A percentile compares a stretch with the other conserved stretches of the same genome.
phyloP scores from a whole-genome alignment of 2,329 filamentous ascomycete species.

The Botryotinia calthae region DNA sequence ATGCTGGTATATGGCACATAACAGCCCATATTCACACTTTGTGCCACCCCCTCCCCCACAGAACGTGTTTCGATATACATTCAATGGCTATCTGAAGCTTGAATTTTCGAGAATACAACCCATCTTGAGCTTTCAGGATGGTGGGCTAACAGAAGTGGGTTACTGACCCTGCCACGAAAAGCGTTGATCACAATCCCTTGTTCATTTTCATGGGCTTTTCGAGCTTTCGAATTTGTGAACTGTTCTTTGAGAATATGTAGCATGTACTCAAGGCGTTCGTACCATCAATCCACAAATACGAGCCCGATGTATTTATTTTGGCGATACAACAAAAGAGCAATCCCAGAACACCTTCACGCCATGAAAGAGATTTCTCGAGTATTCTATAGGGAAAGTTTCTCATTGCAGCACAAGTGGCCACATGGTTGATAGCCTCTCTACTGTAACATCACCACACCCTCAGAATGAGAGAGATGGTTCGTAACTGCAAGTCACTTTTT shows the following conservation, averaged over 20 bases:
- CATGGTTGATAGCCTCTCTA: neutral
- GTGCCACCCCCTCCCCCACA: slow-evolving; percentile 1
- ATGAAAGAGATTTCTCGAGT: no score
- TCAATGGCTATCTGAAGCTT: neutral
- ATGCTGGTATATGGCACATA: neutral
- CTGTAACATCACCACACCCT: neutral
- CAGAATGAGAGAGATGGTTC: neutral
- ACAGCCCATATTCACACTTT: neutral
- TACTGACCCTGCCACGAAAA: neutral
- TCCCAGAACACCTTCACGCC: neutral
- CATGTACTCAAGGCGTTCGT: neutral
- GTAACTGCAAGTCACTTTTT: neutral
- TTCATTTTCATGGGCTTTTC: neutral
- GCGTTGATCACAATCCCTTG: neutral
- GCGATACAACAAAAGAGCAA: neutral
- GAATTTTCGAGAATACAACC: neutral
- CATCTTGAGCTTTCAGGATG: neutral
- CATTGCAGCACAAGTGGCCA: neutral
- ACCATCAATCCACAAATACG: neutral
- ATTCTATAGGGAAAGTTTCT: neutral
- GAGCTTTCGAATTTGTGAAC: neutral
- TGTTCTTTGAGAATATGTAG: neutral
- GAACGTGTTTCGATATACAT: neutral
- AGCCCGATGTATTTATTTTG: neutral
- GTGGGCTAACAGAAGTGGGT: neutral